Evolutionary conservation across 108 stramenopile genomes (phyloP), one percentile per base, ranked within the genome.

Genomic region (Halocafeteria seosinensis): DNA sequence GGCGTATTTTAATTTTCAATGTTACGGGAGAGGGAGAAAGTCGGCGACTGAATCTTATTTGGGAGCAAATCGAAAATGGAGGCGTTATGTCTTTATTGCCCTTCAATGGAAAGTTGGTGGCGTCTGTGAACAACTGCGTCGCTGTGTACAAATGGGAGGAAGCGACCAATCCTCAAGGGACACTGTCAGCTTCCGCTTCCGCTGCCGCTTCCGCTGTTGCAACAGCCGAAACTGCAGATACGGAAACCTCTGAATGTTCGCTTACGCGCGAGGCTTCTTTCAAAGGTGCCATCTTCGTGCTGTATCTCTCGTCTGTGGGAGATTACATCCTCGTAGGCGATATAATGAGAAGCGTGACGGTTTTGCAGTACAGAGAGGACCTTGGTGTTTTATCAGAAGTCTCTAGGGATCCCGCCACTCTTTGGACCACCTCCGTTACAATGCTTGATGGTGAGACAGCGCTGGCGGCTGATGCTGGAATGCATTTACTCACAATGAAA

Each of bases 301-400:
- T 94, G 9, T 85, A 79, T 68, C 81, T 93, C 37, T 79, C 85
- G 64, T 79, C 85, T 51, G 74, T 74, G 51, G 88, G 85, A 37
- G 77, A 81, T 35, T 78, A 90, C 52, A 89, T 91, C 4, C 84
- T 92, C 37, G 94, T 95, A 26, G 96, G 94, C 6, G 96, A 98
- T 62, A 74, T 98, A 42, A 89, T 92, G 87, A 85, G 93, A 17
- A 91, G 90, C 26, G 84, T 95, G 30, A 83, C 87, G 34, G 65
- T 95, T 1, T 79, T 98, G 6, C 82, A 84, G 55, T 94, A 91
- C 70, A 78, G 75, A 62, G 82, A 80, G 27, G 73, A 85, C 51
- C 80, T 86, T 66, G 61, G 86, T 31, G 77, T 82, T 38, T 76
- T 90, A 34, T 85, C 89, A 75, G 89, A 93, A 58, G 62, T 94